phyloP scores from a whole-genome alignment of 2,329 filamentous ascomycete species.

The Lecanicillium sp. region DNA sequence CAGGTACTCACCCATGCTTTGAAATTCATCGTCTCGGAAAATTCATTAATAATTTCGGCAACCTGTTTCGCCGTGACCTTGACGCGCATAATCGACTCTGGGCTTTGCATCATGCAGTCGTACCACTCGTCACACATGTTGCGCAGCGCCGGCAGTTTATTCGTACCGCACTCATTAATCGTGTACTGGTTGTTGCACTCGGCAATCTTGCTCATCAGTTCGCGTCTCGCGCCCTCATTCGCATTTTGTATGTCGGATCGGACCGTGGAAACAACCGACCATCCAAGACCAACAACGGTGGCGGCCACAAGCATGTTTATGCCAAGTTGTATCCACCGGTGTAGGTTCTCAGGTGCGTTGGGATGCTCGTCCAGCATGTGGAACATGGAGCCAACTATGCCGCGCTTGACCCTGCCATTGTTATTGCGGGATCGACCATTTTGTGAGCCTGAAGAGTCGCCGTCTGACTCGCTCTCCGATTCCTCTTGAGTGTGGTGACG shows the following conservation, averaged over 20 bases:
- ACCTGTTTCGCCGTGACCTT: constrained; percentile 80
- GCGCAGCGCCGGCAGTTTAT: constrained; percentile 64
- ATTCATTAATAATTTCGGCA: constrained; percentile 87
- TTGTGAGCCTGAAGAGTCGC: constrained; percentile 19
- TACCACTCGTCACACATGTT: constrained; percentile 72
- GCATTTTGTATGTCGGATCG: constrained; percentile 68
- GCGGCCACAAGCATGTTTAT: constrained; percentile 57
- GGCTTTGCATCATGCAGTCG: constrained; percentile 78
- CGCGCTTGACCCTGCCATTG: constrained; percentile 13
- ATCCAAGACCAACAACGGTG: constrained; percentile 56
- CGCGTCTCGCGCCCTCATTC: constrained; percentile 57
- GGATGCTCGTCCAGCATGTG: constrained; percentile 48
- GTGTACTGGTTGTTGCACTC: constrained; percentile 66
- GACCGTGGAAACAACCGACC: constrained; percentile 60
- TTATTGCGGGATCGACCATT: constrained; percentile 16
- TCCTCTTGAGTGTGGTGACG: constrained; percentile 34
- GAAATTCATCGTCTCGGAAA: constrained; percentile 82
- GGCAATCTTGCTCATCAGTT: constrained; percentile 64
- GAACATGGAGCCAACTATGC: constrained; percentile 36
- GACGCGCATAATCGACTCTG: constrained; percentile 67
- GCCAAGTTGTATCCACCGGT: constrained; percentile 48
- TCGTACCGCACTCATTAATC: constrained; percentile 63
- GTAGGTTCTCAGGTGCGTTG: constrained; percentile 49
- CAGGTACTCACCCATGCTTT: constrained; percentile 57
- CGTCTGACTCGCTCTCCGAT: constrained; percentile 43